Evolutionary conservation across 139 green algal genomes (phyloP).

Genomic region (Chloropicon primus): DNA sequence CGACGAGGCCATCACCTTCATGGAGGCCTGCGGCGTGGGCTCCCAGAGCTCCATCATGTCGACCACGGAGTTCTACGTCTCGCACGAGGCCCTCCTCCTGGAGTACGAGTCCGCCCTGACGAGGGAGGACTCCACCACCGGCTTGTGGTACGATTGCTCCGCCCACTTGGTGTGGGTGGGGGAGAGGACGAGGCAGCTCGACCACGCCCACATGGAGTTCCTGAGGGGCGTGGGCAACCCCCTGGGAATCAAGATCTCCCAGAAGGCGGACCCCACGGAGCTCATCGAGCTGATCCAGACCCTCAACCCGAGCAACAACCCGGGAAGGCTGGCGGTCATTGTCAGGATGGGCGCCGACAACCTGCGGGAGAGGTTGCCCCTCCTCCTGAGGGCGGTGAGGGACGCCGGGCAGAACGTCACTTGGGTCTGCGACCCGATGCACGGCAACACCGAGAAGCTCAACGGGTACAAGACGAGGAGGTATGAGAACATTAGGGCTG

Average conservation of each 20-base stretch:
- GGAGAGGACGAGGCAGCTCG: conserved; percentile 94
- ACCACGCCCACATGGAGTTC: conserved; percentile 94
- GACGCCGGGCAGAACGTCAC: conserved; percentile 63
- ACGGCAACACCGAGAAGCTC: conserved; percentile 93
- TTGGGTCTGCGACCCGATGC: conserved; percentile 97
- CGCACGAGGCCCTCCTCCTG: conserved; percentile 86
- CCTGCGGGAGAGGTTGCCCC: conserved; percentile 53
- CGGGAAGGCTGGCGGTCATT: conserved; percentile 84
- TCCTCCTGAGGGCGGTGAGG: conserved; percentile 53
- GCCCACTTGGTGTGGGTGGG: conserved; percentile 97
- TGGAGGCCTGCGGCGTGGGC: conserved; percentile 81
- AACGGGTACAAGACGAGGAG: conserved; percentile 89
- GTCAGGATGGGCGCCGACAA: conserved; percentile 91
- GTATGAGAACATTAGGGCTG: conserved; percentile 74
- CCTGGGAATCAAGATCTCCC: conserved; percentile 85
- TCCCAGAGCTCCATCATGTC: conserved; percentile 55
- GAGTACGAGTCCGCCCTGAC: conserved; percentile 95
- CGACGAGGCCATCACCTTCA: conserved; percentile 89
- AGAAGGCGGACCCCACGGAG: conserved; percentile 87
- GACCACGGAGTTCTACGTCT: conserved; percentile 94
- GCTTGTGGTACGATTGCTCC: conserved; percentile 77
- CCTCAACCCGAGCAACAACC: conserved; percentile 89
- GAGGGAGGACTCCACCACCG: conserved; percentile 70
- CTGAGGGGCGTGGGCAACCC: conserved; percentile 88
- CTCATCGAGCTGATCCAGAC: conserved; percentile 75